Percentiles rank a stretch among this genome's conserved stretches.
phyloP scores from a whole-genome alignment of 441 rosid genomes.

The Geranium incanum region DNA sequence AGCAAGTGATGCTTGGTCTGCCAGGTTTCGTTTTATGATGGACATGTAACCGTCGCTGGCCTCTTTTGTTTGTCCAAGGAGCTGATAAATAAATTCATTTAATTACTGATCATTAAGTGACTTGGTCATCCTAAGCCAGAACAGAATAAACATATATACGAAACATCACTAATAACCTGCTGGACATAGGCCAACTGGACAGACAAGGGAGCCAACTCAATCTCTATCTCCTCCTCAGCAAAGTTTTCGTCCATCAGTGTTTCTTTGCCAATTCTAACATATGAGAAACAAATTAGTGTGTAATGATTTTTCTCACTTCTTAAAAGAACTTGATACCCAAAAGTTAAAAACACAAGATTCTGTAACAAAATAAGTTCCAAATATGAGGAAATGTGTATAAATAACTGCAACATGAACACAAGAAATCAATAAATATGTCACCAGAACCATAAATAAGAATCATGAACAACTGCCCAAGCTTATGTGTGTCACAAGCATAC shows the following conservation, averaged over 20 bases:
- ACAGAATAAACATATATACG: background rate
- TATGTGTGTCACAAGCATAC: too few relatives aligned
- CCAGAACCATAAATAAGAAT: too few relatives aligned
- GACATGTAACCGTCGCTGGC: slow-evolving; percentile 52
- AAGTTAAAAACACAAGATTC: slow-evolving; percentile 35
- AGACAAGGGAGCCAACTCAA: slow-evolving; percentile 71
- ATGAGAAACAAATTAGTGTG: slow-evolving; percentile 12
- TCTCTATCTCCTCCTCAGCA: slow-evolving; percentile 75
- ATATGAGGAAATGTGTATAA: too few relatives aligned
- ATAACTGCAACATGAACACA: too few relatives aligned
- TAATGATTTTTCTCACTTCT: background rate
- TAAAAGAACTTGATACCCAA: slow-evolving; percentile 19
- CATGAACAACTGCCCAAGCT: too few relatives aligned
- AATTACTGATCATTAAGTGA: too few relatives aligned
- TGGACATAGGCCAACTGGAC: slow-evolving; percentile 80
- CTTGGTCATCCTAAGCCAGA: background rate
- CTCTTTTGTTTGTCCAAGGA: slow-evolving; percentile 55
- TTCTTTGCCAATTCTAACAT: slow-evolving; percentile 81
- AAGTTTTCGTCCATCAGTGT: slow-evolving; percentile 58
- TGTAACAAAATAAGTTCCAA: too few relatives aligned
- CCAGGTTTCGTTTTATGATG: slow-evolving; percentile 52
- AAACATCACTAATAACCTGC: slow-evolving; percentile 40
- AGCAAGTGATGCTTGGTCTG: slow-evolving; percentile 70
- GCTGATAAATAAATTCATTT: slow-evolving; percentile 31
- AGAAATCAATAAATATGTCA: too few relatives aligned